phyloP scores from a whole-genome alignment of 1,284 basidiomycete species.

The Athelia sp. region DNA sequence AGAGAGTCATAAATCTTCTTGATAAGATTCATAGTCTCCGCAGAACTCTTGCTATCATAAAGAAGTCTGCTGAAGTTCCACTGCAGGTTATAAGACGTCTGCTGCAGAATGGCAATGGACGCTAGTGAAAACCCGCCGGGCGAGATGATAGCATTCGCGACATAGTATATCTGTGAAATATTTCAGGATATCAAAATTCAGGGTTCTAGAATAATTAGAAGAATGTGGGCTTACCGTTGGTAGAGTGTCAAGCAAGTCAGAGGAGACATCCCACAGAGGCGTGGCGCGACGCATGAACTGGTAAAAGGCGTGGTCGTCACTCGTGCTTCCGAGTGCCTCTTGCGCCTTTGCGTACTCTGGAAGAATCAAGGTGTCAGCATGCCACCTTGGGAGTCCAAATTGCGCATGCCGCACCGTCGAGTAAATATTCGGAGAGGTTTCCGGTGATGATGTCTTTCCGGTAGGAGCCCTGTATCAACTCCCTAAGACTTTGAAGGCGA shows the following conservation, averaged over 20 bases:
- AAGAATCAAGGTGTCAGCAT: not conserved
- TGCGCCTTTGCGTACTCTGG: not conserved
- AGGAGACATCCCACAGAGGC: not conserved
- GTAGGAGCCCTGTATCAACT: slow-evolving; percentile 9
- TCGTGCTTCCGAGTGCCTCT: not conserved
- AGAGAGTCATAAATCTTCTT: not conserved
- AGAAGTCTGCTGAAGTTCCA: not conserved
- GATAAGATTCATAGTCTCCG: not conserved
- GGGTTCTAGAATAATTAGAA: not conserved
- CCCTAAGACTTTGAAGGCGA: slow-evolving; percentile 9
- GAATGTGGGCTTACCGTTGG: not conserved
- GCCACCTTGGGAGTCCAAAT: not conserved
- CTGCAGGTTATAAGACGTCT: not conserved
- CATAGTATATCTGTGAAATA: not conserved
- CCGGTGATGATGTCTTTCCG: slow-evolving; percentile 14
- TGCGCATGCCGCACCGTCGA: slow-evolving; percentile 4
- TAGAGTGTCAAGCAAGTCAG: not conserved
- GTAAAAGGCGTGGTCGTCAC: not conserved
- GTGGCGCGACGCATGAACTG: not conserved
- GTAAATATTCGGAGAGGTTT: slow-evolving; percentile 10
- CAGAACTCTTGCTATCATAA: not conserved
- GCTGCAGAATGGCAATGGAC: not conserved
- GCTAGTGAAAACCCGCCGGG: not conserved
- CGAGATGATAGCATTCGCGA: not conserved
- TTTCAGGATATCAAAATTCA: not conserved